Evolutionary conservation across 192 early-diverging fungal species (phyloP).

Genomic region (Physocladia obscura): DNA sequence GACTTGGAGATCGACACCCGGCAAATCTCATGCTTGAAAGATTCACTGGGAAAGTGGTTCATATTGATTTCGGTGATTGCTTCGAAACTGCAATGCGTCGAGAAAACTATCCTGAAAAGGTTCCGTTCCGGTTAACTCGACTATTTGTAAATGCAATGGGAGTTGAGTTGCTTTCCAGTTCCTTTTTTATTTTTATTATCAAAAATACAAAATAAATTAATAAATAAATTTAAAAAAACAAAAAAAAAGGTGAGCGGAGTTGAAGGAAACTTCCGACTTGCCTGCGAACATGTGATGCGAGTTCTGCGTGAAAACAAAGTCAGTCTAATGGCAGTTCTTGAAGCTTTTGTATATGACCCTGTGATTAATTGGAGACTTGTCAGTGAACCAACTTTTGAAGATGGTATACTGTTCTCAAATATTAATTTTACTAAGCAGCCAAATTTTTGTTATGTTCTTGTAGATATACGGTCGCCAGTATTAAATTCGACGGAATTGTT

Average conservation of each 20-base stretch:
- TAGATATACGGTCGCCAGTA: too few relatives aligned
- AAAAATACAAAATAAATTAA: too few relatives aligned
- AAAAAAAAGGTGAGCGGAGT: conserved; percentile 80
- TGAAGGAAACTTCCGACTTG: conserved; percentile 93
- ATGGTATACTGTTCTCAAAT: conserved; percentile 85
- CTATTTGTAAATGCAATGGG: conserved; percentile 92
- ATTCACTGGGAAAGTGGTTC: conserved; percentile 79
- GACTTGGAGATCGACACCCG: conserved; percentile 85
- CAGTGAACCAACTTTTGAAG: conserved; percentile 48
- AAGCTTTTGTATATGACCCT: conserved; percentile 97
- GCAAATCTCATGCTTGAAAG: conserved; percentile 82
- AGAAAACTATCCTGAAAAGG: conserved; percentile 85
- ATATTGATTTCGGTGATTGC: conserved; percentile 92
- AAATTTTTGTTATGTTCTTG: too few relatives aligned
- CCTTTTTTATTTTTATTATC: too few relatives aligned
- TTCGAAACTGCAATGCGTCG: conserved; percentile 89
- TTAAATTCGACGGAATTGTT: too few relatives aligned
- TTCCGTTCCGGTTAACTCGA: conserved; percentile 89
- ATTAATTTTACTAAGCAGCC: conserved; percentile 79
- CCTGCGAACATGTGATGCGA: conserved; percentile 94
- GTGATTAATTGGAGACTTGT: conserved; percentile 87
- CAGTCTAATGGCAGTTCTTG: conserved; percentile 94
- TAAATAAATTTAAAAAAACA: too few relatives aligned
- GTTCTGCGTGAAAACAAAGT: conserved; percentile 93
- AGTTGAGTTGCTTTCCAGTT: conserved; percentile 29